phyloP scores from a whole-genome alignment of 495 filamentous ascomycete genomes.

The Aspergillus steynii region DNA sequence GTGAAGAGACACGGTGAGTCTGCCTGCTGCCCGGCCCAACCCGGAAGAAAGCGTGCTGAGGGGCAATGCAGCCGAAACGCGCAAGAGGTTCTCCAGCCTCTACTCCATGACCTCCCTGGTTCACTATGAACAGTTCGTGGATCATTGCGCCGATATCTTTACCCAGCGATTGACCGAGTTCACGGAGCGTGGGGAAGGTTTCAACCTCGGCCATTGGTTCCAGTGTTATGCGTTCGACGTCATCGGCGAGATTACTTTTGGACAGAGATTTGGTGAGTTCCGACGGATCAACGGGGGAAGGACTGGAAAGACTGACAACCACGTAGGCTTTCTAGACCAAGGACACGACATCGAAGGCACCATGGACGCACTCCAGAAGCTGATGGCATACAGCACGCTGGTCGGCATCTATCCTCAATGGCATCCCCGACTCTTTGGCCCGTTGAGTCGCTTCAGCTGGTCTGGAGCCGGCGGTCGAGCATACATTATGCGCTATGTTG shows the following conservation, averaged over 20 bases:
- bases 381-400: slow-evolving; percentile 59
- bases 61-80: slow-evolving; percentile 27
- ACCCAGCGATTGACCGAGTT: slow-evolving; percentile 43
- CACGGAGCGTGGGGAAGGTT: slow-evolving; percentile 25
- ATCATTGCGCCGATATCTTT: slow-evolving; percentile 53
- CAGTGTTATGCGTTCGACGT: slow-evolving; percentile 64
- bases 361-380: slow-evolving; percentile 51
- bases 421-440: slow-evolving; percentile 44
- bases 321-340: slow-evolving; percentile 56
- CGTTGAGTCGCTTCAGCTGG: slow-evolving; percentile 40
- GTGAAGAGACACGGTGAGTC: slow-evolving; percentile 41
- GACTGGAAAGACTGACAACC: neutral
- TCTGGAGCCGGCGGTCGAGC: slow-evolving; percentile 41
- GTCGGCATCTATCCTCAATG: slow-evolving; percentile 48
- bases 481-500: slow-evolving; percentile 46
- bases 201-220: slow-evolving; percentile 55
- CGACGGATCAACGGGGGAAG: neutral
- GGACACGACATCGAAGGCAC: slow-evolving; percentile 66
- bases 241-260: slow-evolving; percentile 67
- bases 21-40: neutral
- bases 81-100: slow-evolving; percentile 42
- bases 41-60: neutral
- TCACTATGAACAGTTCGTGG: slow-evolving; percentile 55
- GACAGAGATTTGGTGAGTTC: slow-evolving; percentile 52
- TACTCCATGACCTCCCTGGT: slow-evolving; percentile 57